Evolutionary conservation across 2,329 filamentous ascomycete genomes (phyloP).

Genomic region (Penicillium sp.): DNA sequence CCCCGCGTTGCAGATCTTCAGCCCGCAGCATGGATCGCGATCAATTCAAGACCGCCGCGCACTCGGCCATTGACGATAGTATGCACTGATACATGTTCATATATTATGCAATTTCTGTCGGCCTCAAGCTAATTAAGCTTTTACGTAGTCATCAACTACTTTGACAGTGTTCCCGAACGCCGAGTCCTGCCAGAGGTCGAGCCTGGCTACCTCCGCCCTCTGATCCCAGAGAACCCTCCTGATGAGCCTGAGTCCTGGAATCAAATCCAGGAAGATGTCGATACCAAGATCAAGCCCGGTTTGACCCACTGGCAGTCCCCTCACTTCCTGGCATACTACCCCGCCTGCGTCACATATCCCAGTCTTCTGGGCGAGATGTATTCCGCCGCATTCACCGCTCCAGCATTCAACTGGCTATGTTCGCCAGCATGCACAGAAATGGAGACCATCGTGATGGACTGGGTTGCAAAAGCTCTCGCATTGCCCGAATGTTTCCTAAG

Average conservation of each 20-base stretch:
- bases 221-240: slow-evolving; percentile 68
- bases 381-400: slow-evolving; percentile 78
- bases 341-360: slow-evolving; percentile 75
- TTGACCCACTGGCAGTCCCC: slow-evolving; percentile 93
- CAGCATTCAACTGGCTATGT: slow-evolving; percentile 97
- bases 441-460: slow-evolving; percentile 89
- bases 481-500: slow-evolving; percentile 72
- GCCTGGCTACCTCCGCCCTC: slow-evolving; percentile 78
- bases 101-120: not conserved
- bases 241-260: slow-evolving; percentile 67
- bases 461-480: slow-evolving; percentile 72
- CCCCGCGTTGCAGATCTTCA: slow-evolving; percentile 1
- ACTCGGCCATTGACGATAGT: slow-evolving; percentile 80
- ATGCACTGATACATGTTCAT: slow-evolving; percentile 33
- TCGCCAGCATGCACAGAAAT: slow-evolving; percentile 88
- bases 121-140: not conserved
- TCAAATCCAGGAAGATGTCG: slow-evolving; percentile 77
- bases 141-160: slow-evolving; percentile 71
- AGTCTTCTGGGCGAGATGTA: slow-evolving; percentile 89
- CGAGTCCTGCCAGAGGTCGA: slow-evolving; percentile 73
- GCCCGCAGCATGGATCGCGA: slow-evolving; percentile 64
- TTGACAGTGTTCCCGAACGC: slow-evolving; percentile 66
- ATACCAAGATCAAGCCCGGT: slow-evolving; percentile 81
- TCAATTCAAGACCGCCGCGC: slow-evolving; percentile 73
- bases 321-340: slow-evolving; percentile 95